These are phyloP conservation scores for Mortierella sp. DNA, from an alignment of 371 early-diverging fungal species.

Conservation along the genomic window DNA sequence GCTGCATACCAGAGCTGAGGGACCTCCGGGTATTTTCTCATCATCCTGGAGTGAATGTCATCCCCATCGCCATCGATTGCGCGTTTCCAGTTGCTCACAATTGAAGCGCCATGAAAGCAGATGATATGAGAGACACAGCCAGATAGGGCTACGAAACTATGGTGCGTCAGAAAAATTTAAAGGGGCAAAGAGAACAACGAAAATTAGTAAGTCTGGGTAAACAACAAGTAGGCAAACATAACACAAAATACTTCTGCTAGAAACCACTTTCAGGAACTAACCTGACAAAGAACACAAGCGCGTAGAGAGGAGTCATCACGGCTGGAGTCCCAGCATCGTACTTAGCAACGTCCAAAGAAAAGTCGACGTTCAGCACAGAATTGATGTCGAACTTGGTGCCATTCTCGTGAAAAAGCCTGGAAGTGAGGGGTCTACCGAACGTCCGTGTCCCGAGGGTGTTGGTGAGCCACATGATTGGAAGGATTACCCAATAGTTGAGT, in stretches of 20 bases:
- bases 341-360: neutral
- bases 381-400: conserved; percentile 67
- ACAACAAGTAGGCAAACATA: neutral
- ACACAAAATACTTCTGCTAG: neutral
- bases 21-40: conserved; percentile 74
- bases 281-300: conserved; percentile 65
- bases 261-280: neutral
- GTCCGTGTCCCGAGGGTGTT: conserved; percentile 73
- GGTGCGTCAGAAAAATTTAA: conserved; percentile 60
- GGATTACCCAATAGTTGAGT: conserved; percentile 77
- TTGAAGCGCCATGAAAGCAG: conserved; percentile 61
- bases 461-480: conserved; percentile 74
- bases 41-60: conserved; percentile 79
- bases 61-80: conserved; percentile 55
- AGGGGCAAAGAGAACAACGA: neutral
- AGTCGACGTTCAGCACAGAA: conserved; percentile 64
- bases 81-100: conserved; percentile 55
- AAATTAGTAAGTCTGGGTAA: neutral
- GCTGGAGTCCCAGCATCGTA: conserved; percentile 74
- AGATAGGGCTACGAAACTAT: conserved; percentile 66
- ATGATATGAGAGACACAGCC: conserved; percentile 74
- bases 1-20: conserved; percentile 81
- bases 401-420: conserved; percentile 63
- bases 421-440: conserved; percentile 66
- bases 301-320: conserved; percentile 81